Conservation (phyloP, 768 basidiomycete genomes). For the Tremella mesenterica region DNA sequence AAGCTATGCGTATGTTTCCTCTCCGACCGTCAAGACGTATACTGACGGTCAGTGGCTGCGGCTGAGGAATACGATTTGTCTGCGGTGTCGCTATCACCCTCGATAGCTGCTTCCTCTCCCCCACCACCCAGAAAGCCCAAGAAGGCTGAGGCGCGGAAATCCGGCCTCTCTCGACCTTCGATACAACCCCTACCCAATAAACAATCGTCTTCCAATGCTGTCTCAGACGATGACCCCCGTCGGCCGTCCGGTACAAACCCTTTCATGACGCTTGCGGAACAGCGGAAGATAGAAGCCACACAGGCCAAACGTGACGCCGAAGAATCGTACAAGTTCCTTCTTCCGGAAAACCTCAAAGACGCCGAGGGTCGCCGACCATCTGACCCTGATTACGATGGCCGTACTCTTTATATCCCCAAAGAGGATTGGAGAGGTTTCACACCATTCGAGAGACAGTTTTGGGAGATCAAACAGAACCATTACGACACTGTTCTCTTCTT, state of each 20-base stretch:
- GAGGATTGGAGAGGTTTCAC: constrained; percentile 72
- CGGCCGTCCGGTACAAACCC: constrained; percentile 23
- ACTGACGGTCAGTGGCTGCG: constrained; percentile 17
- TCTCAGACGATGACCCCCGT: background rate
- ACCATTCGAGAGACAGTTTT: constrained; percentile 77
- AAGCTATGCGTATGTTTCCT: constrained; percentile 29
- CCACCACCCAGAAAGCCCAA: background rate
- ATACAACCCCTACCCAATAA: too few relatives aligned
- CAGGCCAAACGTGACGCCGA: constrained; percentile 73
- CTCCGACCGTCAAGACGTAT: background rate
- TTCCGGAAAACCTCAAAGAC: constrained; percentile 55
- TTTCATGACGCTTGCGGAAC: constrained; percentile 74
- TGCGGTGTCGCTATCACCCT: constrained; percentile 16
- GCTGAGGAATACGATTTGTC: constrained; percentile 32
- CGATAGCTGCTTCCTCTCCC: constrained; percentile 2
- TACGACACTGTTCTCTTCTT: constrained; percentile 97
- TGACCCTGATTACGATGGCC: constrained; percentile 80
- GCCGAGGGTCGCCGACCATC: constrained; percentile 70
- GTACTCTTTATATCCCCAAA: constrained; percentile 72
- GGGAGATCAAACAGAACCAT: constrained; percentile 92
- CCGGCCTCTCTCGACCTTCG: constrained; percentile 21
- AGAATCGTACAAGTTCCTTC: constrained; percentile 65
- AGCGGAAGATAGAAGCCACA: constrained; percentile 64
- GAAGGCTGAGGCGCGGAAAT: too few relatives aligned
- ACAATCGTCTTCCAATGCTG: background rate